These are phyloP conservation scores for Phlebiopsis flavidoalba DNA, from an alignment of 768 basidiomycete genomes.

Conservation along the genomic window DNA sequence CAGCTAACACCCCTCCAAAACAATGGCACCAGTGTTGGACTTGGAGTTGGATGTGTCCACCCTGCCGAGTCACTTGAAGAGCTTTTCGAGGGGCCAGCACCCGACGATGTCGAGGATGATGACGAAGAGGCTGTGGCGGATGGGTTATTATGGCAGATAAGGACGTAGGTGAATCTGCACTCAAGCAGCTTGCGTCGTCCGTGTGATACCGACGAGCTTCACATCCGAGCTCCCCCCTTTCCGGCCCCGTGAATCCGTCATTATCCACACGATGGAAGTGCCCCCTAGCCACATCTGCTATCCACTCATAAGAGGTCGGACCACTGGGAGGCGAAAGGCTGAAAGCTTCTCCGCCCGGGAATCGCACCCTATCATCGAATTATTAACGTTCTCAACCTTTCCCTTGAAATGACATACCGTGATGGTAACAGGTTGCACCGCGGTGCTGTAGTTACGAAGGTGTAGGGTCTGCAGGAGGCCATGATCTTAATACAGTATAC, in stretches of 20 bases:
- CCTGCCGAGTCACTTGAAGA: not conserved
- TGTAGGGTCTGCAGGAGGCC: slow-evolving; percentile 13
- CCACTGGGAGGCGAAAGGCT: slow-evolving; percentile 19
- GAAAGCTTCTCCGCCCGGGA: slow-evolving; percentile 21
- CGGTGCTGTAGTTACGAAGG: slow-evolving; percentile 17
- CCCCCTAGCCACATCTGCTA: slow-evolving; percentile 17
- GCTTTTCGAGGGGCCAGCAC: not conserved
- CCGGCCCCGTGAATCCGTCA: slow-evolving; percentile 22
- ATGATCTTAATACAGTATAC: not conserved
- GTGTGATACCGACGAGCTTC: slow-evolving; percentile 14
- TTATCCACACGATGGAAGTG: slow-evolving; percentile 18
- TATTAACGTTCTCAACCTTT: not conserved
- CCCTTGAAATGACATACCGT: slow-evolving; percentile 9
- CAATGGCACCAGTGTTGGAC: slow-evolving; percentile 15
- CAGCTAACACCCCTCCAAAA: slow-evolving; percentile 18
- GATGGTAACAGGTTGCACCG: slow-evolving; percentile 23
- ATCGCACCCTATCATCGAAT: slow-evolving; percentile 18
- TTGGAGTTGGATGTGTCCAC: slow-evolving; percentile 4
- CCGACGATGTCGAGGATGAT: not conserved
- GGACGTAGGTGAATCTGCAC: slow-evolving; percentile 18
- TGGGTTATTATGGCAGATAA: slow-evolving; percentile 17
- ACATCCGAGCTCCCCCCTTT: slow-evolving; percentile 21
- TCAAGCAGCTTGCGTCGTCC: slow-evolving; percentile 21
- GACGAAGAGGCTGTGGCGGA: slow-evolving; percentile 9
- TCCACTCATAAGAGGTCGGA: slow-evolving; percentile 20